Conservation (phyloP, 2,329 filamentous ascomycete species). For the Orbilia oligospora region DNA sequence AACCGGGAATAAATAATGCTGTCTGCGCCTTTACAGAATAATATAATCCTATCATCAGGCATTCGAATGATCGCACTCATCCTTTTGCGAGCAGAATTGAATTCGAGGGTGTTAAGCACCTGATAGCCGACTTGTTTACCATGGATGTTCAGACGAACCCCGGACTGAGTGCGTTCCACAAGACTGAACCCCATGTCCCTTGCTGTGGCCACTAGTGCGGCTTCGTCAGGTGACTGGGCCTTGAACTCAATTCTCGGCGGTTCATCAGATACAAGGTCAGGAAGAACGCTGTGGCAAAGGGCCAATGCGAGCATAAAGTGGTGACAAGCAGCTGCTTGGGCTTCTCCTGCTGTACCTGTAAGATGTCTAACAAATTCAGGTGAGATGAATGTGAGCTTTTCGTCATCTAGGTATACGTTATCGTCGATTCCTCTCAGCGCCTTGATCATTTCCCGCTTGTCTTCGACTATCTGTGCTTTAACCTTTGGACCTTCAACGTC, state of each 20-base stretch:
- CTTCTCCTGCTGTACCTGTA: slow-evolving; percentile 79
- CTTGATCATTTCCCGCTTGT: slow-evolving; percentile 80
- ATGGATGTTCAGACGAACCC: slow-evolving; percentile 87
- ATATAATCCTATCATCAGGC: slow-evolving; percentile 88
- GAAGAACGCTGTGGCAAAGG: slow-evolving; percentile 96
- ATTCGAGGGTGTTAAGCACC: slow-evolving; percentile 94
- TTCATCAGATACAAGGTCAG: slow-evolving; percentile 90
- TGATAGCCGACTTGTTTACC: slow-evolving; percentile 87
- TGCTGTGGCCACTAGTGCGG: slow-evolving; percentile 92
- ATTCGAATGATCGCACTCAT: slow-evolving; percentile 98
- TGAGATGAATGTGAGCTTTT: slow-evolving; percentile 91
- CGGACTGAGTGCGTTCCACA: slow-evolving; percentile 82
- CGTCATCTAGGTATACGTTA: slow-evolving; percentile 91
- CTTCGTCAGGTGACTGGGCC: slow-evolving; percentile 96
- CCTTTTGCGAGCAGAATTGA: slow-evolving; percentile 95
- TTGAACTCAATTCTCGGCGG: slow-evolving; percentile 93
- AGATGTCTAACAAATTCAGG: slow-evolving; percentile 90
- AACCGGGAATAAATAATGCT: slow-evolving; percentile 96
- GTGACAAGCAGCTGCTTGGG: slow-evolving; percentile 83
- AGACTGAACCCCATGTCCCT: slow-evolving; percentile 96
- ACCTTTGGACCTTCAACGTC: slow-evolving; percentile 83
- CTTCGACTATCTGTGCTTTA: slow-evolving; percentile 82
- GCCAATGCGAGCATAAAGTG: slow-evolving; percentile 95
- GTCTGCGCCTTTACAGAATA: slow-evolving; percentile 98
- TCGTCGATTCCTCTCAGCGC: slow-evolving; percentile 82